Evolutionary conservation across 257 asterid species (phyloP), one percentile per base, ranked within the genome.

Genomic region (Forsythia suspensa): DNA sequence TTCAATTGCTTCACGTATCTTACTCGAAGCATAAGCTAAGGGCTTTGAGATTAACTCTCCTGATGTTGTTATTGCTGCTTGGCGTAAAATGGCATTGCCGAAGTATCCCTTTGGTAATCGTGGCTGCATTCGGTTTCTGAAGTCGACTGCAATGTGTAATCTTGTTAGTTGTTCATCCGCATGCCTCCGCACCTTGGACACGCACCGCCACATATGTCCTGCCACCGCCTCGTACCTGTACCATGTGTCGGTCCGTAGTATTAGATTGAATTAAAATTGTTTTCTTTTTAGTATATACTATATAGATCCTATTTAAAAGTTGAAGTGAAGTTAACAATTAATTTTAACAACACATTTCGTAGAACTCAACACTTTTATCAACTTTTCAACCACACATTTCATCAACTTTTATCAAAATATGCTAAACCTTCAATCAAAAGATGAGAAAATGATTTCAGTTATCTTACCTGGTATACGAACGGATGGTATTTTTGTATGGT

Each of bases 201-300:
- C 72, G 16, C 80, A 79, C 76, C 81, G 63, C 88, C 86, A 85
- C 29, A 82, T 9, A 59, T 85, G 82, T 2, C 81, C 86, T 3
- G 76, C 52, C 29, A 85, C 38, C 1, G 78, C 76, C 36, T 82
- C 83, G 36, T 78, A 82, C 1, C 55, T 46, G n/a, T 46, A 29
- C 34, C 34, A 29, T 1, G 34, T 29, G 34, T 29, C 2, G 34
- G 34, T 29, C 34, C 34, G 2, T 29, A 29, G 34, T 29, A 29
- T 29, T 29, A 29, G 34, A 29, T 29, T 29, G 34, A 29, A 29
- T 29, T 29, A 29, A 29, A 29, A 29, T 24, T 24, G 24, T 24
- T 24, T 29, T 29, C 34, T 1, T 1, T 29, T 29, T 29, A 29
- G 34, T 29, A 29, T 29, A 29, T 29, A 29, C 34, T 1, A 29